A percentile compares a stretch with the other conserved stretches of the same genome.
Evolutionary conservation across 257 asterid genomes (phyloP).

Genomic region (Linaria vulgaris): DNA sequence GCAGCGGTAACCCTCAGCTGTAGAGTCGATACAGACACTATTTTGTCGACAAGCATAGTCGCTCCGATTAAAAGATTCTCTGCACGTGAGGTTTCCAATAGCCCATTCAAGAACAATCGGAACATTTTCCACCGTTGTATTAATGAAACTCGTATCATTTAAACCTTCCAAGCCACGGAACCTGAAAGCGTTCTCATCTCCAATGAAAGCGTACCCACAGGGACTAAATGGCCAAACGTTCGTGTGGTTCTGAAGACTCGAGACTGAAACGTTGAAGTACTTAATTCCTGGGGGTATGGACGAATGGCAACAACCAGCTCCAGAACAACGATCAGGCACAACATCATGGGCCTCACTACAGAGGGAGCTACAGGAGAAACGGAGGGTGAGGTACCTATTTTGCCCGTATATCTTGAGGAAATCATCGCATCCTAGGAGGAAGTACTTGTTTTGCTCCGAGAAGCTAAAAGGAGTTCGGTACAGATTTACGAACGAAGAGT

Average conservation of each 20-base stretch:
- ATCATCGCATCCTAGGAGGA: slow-evolving; percentile 72
- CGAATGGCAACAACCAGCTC: slow-evolving; percentile 75
- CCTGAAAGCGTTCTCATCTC: slow-evolving; percentile 41
- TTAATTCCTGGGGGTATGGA: slow-evolving; percentile 54
- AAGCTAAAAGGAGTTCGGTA: slow-evolving; percentile 41
- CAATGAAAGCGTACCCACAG: slow-evolving; percentile 70
- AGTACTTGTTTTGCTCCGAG: slow-evolving; percentile 55
- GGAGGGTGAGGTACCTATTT: slow-evolving; percentile 38
- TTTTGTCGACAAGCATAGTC: slow-evolving; percentile 48
- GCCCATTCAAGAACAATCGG: slow-evolving; percentile 71
- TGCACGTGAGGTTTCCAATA: slow-evolving; percentile 54
- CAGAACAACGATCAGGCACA: slow-evolving; percentile 49
- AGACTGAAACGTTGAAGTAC: background rate
- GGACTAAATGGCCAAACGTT: slow-evolving; percentile 38
- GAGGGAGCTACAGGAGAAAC: slow-evolving; percentile 41
- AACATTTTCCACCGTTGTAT: slow-evolving; percentile 30
- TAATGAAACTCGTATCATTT: slow-evolving; percentile 41
- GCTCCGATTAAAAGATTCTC: slow-evolving; percentile 3
- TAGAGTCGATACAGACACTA: slow-evolving; percentile 55
- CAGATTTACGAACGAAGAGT: slow-evolving; percentile 31
- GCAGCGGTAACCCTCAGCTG: slow-evolving; percentile 58
- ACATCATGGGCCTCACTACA: slow-evolving; percentile 46
- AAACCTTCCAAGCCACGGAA: slow-evolving; percentile 53
- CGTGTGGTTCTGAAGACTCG: slow-evolving; percentile 34
- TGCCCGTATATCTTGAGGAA: slow-evolving; percentile 30